phyloP scores from a whole-genome alignment of 805 yeast species.

The Starmera dryadoides region DNA sequence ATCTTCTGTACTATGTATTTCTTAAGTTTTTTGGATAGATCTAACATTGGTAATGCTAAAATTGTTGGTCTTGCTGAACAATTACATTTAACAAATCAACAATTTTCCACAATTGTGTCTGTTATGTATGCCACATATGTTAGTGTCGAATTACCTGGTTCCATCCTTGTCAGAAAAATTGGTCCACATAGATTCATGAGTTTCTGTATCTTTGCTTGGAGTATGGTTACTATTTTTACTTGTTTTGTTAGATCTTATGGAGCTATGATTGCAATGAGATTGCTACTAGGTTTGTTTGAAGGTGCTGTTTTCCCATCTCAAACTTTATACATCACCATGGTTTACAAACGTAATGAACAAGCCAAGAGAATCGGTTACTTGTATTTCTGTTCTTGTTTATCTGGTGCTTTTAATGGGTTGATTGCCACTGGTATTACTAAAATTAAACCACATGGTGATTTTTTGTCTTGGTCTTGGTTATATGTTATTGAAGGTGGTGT shows the following conservation, averaged over 20 bases:
- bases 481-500: conserved; percentile 35
- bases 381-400: conserved; percentile 33
- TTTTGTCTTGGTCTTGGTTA: conserved; percentile 39
- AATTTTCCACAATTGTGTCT: conserved; percentile 34
- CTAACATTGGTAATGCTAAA: conserved; percentile 50
- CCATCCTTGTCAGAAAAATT: conserved; percentile 14
- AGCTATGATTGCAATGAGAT: conserved; percentile 29
- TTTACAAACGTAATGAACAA: conserved; percentile 29
- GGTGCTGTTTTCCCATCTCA: conserved; percentile 34
- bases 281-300: conserved; percentile 38
- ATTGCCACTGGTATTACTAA: conserved; percentile 29
- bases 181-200: conserved; percentile 20
- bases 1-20: conserved; percentile 32
- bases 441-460: conserved; percentile 24
- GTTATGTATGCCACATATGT: conserved; percentile 36
- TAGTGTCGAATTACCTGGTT: conserved; percentile 26
- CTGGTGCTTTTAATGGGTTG: conserved; percentile 40
- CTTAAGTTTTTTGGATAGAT: conserved; percentile 40
- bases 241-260: conserved; percentile 25
- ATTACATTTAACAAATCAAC: conserved; percentile 24
- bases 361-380: conserved; percentile 31
- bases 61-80: conserved; percentile 39
- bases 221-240: conserved; percentile 25
- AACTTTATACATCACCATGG: conserved; percentile 27
- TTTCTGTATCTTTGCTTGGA: conserved; percentile 21